Base-by-base conservation (phyloP, 2,329 filamentous ascomycete genomes). In the Orbilia javanica region DNA sequence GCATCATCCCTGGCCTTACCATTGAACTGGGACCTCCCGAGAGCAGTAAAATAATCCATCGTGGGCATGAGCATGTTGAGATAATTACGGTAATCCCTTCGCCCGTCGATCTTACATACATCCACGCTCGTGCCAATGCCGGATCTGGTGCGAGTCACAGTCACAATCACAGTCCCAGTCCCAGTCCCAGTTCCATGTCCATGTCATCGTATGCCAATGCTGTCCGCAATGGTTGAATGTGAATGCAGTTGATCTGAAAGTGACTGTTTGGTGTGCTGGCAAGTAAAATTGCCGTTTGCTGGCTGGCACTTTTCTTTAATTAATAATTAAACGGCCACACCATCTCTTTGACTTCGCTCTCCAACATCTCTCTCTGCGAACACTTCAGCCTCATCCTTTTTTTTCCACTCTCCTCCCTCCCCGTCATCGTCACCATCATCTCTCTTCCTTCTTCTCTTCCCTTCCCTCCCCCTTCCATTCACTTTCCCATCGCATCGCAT, bases 311-410 rank as follows among this genome's bases (percentile, higher is more conserved):
- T 64, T 55, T 64, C 22, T 66, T 53, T 77, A 77, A 77, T 77
- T 77, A 71, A 77, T 77, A 77, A 77, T 77, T 77, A 71, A 77
- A 70, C 65, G 65, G 62, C 64, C 64, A 67, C 71, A 67, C 42
- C 62, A 62, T 50, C 53, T 29, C 44, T 70, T 63, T 57, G 57
- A 29, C 31, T 57, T 70, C 67, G 57, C 34, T 52, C 46, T 25
- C 62, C 42, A 65, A 36, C 63, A 46, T 44, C 48, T 64, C 52
- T 65, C 60, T 46, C 52, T 27, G 60, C 25, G 46, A 44, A 27
- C 57, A 63, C 52, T 57, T 39, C 64, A 68, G 53, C 36, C 53
- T 63, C 52, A 60, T 55, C 70, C 36, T 48, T 46, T 64, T 48
- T 25, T 7, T 18, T 13, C 13, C 20, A 2, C 13, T 20, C 18